These are phyloP conservation scores for Elsinoe arachidis DNA, from an alignment of 2,329 filamentous ascomycete species.

Conservation along the genomic window DNA sequence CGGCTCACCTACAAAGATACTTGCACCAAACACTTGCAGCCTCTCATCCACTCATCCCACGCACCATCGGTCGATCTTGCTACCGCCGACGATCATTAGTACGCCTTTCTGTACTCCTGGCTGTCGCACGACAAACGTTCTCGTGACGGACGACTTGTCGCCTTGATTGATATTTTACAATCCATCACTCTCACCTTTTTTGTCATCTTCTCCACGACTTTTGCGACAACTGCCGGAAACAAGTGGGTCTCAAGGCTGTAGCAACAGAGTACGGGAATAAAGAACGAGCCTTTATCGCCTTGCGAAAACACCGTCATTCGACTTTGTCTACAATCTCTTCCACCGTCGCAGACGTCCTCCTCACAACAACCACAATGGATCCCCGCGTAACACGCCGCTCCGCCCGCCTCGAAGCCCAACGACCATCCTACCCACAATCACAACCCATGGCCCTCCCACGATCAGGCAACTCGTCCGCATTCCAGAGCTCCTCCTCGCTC, in stretches of 20 bases:
- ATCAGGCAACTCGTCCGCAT: constrained; percentile 27
- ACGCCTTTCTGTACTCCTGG: neutral
- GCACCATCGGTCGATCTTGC: constrained; percentile 12
- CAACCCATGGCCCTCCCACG: constrained; percentile 18
- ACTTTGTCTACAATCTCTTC: neutral
- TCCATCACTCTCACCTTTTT: neutral
- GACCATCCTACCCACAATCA: constrained; percentile 30
- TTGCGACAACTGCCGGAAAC: neutral
- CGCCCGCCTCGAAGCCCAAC: constrained; percentile 16
- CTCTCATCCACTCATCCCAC: constrained; percentile 10
- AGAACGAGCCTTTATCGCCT: neutral
- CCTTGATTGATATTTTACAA: constrained; percentile 1
- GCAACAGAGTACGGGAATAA: constrained; percentile 3
- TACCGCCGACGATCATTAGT: constrained; percentile 6
- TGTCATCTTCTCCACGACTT: neutral
- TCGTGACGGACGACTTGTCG: constrained; percentile 4
- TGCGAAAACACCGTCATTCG: neutral
- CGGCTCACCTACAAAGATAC: constrained; percentile 8
- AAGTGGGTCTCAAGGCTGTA: constrained; percentile 6
- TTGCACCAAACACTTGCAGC: neutral
- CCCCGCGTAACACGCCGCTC: constrained; percentile 9
- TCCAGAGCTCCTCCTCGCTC: constrained; percentile 36
- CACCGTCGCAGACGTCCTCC: neutral
- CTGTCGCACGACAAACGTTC: constrained; percentile 10
- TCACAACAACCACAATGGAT: constrained; percentile 9